Evolutionary conservation across 2,329 filamentous ascomycete species (phyloP), one percentile per base, ranked within the genome.

Genomic region (Fusarium sublunatum): DNA sequence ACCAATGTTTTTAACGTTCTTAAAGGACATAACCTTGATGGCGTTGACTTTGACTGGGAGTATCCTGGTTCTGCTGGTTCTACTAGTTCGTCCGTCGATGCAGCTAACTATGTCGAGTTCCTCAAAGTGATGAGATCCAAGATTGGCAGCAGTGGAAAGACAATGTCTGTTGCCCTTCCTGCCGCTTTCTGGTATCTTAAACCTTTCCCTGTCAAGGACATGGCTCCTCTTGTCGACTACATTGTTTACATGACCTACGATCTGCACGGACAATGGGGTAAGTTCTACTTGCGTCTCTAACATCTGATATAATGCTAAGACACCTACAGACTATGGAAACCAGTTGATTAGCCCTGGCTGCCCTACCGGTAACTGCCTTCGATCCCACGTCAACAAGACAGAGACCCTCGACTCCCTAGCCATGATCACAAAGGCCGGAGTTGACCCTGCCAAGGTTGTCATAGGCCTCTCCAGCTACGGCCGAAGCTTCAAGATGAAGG

Each of bases 1-100:
- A 58, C 70, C 15, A 77, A 78, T 61, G 53, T 79, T 35, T 65
- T 75, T 53, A 48, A 77, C 19, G 78, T 84, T 61, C 12, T 82
- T 44, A 64, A 75, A 19, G 38, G 81, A 29, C 36, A 80, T 24
- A 65, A 69, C 4, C 61, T 82, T 0, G 79, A 82, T 42, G 80
- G 81, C 0, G 68, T 82, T 9, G 79, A 82, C 40, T 67, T 81
- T 38, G 79, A 82, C 61, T 84, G 81, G 81, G 80, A 81, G 51
- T 82, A 82, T 50, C 76, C 76, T 1, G 74, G 71, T 0, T 73
- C 73, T 29, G 67, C 19, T 77, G 42, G 48, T 9, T 47, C 54
- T 8, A 42, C 46, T 0, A 67, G 72, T 2, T 69, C 74, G 0
- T 67, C 48, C 5, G 78, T 77, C 0, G 73, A 77, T 11, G 71